These are phyloP conservation scores for Cystobasidium tubakii DNA, from an alignment of 768 basidiomycete species.

Conservation along the genomic window DNA sequence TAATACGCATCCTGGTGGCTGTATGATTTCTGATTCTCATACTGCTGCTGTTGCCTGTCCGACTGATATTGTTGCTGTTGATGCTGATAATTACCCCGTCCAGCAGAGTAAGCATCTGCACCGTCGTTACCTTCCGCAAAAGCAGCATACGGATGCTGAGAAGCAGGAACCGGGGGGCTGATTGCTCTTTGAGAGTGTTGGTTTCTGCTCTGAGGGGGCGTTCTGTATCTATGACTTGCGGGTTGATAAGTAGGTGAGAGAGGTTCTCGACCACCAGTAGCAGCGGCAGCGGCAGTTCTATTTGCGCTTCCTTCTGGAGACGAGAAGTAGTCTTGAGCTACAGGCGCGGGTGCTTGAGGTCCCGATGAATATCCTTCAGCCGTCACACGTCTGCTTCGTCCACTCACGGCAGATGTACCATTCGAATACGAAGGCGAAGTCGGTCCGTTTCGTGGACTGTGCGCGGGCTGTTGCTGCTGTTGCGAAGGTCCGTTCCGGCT, in stretches of 20 bases:
- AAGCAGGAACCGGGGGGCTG: background rate
- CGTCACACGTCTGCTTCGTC: background rate
- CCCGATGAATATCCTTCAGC: background rate
- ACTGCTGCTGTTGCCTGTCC: background rate
- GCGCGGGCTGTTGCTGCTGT: background rate
- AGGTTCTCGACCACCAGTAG: background rate
- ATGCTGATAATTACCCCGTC: background rate
- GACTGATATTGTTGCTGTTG: conserved; percentile 9
- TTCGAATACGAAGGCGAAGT: background rate
- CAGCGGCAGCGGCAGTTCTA: background rate
- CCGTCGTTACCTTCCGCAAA: background rate
- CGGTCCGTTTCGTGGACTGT: background rate
- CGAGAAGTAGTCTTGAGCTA: background rate
- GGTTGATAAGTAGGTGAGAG: background rate
- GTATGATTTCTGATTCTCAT: background rate
- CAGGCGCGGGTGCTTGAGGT: background rate
- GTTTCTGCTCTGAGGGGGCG: background rate
- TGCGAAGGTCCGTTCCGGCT: background rate
- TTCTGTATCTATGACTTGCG: conserved; percentile 2
- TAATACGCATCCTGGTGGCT: background rate
- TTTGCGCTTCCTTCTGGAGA: background rate
- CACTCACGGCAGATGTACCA: background rate
- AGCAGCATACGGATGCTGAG: background rate
- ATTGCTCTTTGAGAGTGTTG: conserved; percentile 1
- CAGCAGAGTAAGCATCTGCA: background rate